Evolutionary conservation across 805 yeast genomes (phyloP).

Genomic region (Lipomyces sp.): DNA sequence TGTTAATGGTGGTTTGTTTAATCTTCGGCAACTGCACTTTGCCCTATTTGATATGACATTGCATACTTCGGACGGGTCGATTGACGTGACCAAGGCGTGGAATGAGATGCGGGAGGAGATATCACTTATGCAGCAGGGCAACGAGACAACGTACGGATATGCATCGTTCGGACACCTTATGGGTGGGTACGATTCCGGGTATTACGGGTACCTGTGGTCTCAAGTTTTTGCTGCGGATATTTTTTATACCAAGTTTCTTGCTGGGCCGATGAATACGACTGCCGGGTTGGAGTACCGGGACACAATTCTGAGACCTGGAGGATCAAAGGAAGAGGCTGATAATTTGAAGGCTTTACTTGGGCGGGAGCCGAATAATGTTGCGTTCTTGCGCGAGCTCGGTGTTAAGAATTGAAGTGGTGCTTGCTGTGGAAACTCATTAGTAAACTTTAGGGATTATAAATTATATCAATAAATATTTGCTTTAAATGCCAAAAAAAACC

Average conservation of each 20-base stretch:
- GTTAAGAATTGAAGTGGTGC: background rate
- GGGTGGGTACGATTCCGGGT: slow-evolving; percentile 85
- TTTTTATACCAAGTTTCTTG: slow-evolving; percentile 69
- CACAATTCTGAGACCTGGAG: slow-evolving; percentile 70
- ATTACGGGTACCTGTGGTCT: slow-evolving; percentile 86
- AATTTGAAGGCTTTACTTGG: slow-evolving; percentile 70
- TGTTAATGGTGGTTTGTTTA: slow-evolving; percentile 74
- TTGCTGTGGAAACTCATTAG: background rate
- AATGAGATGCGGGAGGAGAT: slow-evolving; percentile 67
- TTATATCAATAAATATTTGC: background rate
- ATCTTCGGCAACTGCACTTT: slow-evolving; percentile 76
- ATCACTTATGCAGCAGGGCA: slow-evolving; percentile 52
- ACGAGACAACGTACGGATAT: slow-evolving; percentile 62
- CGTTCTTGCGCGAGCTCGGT: slow-evolving; percentile 73
- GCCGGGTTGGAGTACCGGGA: slow-evolving; percentile 74
- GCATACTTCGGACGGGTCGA: slow-evolving; percentile 59
- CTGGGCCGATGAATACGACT: slow-evolving; percentile 65
- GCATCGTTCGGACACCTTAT: slow-evolving; percentile 77
- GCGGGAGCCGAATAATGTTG: slow-evolving; percentile 72
- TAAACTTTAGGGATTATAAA: background rate
- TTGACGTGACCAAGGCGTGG: slow-evolving; percentile 66
- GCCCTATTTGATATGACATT: slow-evolving; percentile 77
- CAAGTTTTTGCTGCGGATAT: slow-evolving; percentile 85
- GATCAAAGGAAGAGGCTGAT: slow-evolving; percentile 70
- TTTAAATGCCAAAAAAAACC: background rate